Conservation (phyloP, 495 filamentous ascomycete species). For the Aspergillus biplanus region DNA sequence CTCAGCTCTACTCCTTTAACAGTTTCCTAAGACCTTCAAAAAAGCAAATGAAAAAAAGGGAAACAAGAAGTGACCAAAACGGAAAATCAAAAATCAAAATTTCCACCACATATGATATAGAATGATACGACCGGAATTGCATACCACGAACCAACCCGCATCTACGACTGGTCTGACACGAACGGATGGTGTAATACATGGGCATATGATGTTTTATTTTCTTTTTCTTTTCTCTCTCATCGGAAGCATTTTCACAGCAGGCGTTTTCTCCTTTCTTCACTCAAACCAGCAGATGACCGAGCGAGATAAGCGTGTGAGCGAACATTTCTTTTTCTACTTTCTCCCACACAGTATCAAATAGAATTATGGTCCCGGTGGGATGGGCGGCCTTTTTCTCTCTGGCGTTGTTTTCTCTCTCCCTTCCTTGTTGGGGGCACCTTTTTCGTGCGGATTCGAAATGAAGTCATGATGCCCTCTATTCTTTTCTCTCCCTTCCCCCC, state of each 20-base stretch:
- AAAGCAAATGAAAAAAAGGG: neutral
- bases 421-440: neutral
- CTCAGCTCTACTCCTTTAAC: too few relatives aligned
- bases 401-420: constrained; percentile 19
- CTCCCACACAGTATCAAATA: constrained; percentile 26
- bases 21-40: neutral
- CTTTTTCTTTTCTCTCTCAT: neutral
- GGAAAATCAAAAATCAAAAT: neutral
- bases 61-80: neutral
- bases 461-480: too few relatives aligned
- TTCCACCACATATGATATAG: constrained; percentile 14
- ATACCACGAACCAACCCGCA: constrained; percentile 15
- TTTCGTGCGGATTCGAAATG: too few relatives aligned
- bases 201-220: constrained; percentile 20
- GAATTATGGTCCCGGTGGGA: constrained; percentile 19
- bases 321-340: constrained; percentile 25
- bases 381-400: constrained; percentile 22
- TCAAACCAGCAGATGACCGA: constrained; percentile 21
- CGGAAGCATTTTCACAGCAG: constrained; percentile 30
- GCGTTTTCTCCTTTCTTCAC: constrained; percentile 33
- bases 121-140: constrained; percentile 17
- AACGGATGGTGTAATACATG: constrained; percentile 31
- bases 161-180: constrained; percentile 21
- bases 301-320: constrained; percentile 29
- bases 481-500: neutral